These are phyloP conservation scores for Neonectria hederae DNA, from an alignment of 2,329 filamentous ascomycete genomes.

Conservation along the genomic window DNA sequence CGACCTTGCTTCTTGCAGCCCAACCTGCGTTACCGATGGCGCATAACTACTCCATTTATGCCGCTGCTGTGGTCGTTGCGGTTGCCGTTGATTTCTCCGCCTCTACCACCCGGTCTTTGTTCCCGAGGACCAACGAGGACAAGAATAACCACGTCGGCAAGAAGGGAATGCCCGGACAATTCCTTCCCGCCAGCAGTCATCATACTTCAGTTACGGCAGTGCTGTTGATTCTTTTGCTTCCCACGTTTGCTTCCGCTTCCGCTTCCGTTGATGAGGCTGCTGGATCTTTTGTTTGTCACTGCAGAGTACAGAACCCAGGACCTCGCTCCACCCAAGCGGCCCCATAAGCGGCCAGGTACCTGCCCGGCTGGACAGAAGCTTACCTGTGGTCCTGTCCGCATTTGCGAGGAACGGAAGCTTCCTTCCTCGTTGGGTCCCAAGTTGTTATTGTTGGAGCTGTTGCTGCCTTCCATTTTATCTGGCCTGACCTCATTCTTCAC, in stretches of 20 bases:
- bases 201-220: neutral
- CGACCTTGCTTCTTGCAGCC: conserved; percentile 34
- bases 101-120: neutral
- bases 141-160: neutral
- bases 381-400: conserved; percentile 6
- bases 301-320: neutral
- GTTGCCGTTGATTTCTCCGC: conserved; percentile 10
- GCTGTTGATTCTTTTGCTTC: neutral
- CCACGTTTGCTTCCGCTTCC: neutral
- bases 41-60: conserved; percentile 27
- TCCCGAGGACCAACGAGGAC: conserved; percentile 3
- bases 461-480: conserved; percentile 22
- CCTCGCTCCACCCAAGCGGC: conserved; percentile 12
- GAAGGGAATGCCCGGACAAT: conserved; percentile 6
- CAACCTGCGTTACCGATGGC: conserved; percentile 36
- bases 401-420: conserved; percentile 11
- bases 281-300: conserved; percentile 15
- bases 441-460: conserved; percentile 22
- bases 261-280: neutral
- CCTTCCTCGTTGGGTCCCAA: conserved; percentile 16
- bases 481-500: conserved; percentile 17
- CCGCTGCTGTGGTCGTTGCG: conserved; percentile 17
- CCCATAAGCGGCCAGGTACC: conserved; percentile 16
- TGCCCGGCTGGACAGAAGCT: neutral
- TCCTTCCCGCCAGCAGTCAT: neutral